Percentiles rank a stretch among this genome's conserved stretches.
Conservation (phyloP, 129 eudicot genomes). For the Flaveria ramosissima region DNA sequence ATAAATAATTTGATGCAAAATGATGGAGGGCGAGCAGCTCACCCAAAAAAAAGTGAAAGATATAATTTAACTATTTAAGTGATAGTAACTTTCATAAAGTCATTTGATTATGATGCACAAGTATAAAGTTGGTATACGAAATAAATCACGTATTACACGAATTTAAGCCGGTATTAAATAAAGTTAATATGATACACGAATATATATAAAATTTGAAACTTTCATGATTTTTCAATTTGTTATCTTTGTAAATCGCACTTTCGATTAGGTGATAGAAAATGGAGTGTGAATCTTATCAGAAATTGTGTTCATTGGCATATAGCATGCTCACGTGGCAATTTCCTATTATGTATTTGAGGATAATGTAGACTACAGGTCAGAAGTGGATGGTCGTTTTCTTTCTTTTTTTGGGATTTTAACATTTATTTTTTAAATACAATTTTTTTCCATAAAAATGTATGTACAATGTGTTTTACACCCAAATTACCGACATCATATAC, state of each 20-base stretch:
- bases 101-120: no score
- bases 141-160: no score
- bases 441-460: not conserved
- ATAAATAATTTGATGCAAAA: not conserved
- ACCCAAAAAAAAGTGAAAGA: no score
- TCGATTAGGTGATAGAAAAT: constrained; percentile 20
- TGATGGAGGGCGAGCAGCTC: not conserved
- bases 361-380: constrained; percentile 35
- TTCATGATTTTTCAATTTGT: not conserved
- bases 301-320: constrained; percentile 38
- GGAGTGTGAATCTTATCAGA: constrained; percentile 45
- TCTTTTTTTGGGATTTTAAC: not conserved
- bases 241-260: constrained; percentile 1
- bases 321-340: constrained; percentile 34
- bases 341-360: constrained; percentile 17
- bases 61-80: not conserved
- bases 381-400: constrained; percentile 42
- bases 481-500: constrained; percentile 16
- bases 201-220: not conserved
- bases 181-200: not conserved
- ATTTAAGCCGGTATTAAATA: not conserved
- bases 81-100: not conserved
- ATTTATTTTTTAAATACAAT: not conserved
- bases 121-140: no score
- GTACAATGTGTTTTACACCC: not conserved